Evolutionary conservation across 2,329 filamentous ascomycete genomes (phyloP).

Genomic region (Beauveria rudraprayagi): DNA sequence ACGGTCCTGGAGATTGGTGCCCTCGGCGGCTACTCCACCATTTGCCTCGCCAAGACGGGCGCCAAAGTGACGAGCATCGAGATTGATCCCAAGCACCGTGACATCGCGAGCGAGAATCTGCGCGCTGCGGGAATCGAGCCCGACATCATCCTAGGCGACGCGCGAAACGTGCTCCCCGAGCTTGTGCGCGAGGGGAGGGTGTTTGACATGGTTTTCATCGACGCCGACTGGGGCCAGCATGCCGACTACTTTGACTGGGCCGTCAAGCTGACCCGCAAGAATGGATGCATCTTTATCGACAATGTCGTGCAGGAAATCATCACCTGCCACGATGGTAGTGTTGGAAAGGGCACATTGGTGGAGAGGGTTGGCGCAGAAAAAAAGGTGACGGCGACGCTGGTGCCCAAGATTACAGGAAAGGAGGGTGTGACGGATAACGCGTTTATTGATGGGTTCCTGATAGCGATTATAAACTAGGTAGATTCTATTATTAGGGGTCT

Average conservation of each 20-base stretch:
- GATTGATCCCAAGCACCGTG: slow-evolving; percentile 34
- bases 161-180: slow-evolving; percentile 29
- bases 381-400: slow-evolving; percentile 9
- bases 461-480: background rate
- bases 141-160: slow-evolving; percentile 37
- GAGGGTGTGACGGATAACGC: background rate
- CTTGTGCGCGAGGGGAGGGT: slow-evolving; percentile 32
- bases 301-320: slow-evolving; percentile 33
- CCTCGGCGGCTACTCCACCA: slow-evolving; percentile 45
- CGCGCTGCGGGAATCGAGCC: slow-evolving; percentile 30
- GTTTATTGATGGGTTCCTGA: background rate
- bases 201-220: slow-evolving; percentile 45
- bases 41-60: slow-evolving; percentile 39
- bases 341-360: slow-evolving; percentile 11
- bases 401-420: background rate
- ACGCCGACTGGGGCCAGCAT: slow-evolving; percentile 43
- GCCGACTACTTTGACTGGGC: slow-evolving; percentile 40
- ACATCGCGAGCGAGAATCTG: slow-evolving; percentile 38
- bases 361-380: slow-evolving; percentile 12
- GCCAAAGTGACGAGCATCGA: slow-evolving; percentile 43
- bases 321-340: background rate
- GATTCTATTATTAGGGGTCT: background rate
- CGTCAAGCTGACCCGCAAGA: slow-evolving; percentile 30
- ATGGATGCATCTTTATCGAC: slow-evolving; percentile 39
- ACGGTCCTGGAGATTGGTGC: slow-evolving; percentile 46